Percentiles rank a stretch among this genome's conserved stretches.
Conservation (phyloP, 2,329 filamentous ascomycete genomes). For the Lasiodiplodia sp. region DNA sequence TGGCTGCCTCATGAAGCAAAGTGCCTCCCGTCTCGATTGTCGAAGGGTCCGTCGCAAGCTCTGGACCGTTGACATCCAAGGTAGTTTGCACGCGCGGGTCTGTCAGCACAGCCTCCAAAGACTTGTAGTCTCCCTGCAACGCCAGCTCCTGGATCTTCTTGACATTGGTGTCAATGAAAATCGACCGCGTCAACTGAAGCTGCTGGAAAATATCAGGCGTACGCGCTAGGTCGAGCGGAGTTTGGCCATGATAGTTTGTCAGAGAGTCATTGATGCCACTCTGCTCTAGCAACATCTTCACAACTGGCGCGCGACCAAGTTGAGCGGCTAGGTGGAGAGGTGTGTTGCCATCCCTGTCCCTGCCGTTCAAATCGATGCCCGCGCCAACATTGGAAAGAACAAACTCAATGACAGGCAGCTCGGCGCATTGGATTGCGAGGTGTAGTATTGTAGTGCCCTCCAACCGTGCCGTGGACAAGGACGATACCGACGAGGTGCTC, state of each 20-base stretch:
- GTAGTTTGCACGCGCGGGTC: constrained; percentile 86
- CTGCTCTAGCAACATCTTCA: constrained; percentile 83
- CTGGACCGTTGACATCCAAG: constrained; percentile 89
- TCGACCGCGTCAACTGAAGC: constrained; percentile 85
- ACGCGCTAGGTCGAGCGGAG: constrained; percentile 82
- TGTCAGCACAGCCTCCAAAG: constrained; percentile 79
- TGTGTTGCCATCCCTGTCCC: constrained; percentile 93
- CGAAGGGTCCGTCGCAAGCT: constrained; percentile 80
- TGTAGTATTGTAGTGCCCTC: constrained; percentile 92
- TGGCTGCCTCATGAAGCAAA: constrained; percentile 89
- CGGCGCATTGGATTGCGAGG: constrained; percentile 93
- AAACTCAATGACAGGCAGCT: constrained; percentile 90
- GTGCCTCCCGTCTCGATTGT: constrained; percentile 88
- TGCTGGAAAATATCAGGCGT: constrained; percentile 96
- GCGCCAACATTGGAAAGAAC: constrained; percentile 72
- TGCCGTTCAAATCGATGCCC: constrained; percentile 84
- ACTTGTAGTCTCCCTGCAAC: constrained; percentile 74
- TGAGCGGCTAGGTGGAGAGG: constrained; percentile 86
- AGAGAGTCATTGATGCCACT: constrained; percentile 87
- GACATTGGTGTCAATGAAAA: constrained; percentile 88
- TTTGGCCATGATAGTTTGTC: constrained; percentile 82
- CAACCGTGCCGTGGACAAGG: constrained; percentile 53
- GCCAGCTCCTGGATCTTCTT: constrained; percentile 85
- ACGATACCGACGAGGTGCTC: constrained; percentile 57
- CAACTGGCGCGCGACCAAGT: constrained; percentile 80